phyloP scores from a whole-genome alignment of 2,329 filamentous ascomycete genomes.

The Aurifilum marmelostoma region DNA sequence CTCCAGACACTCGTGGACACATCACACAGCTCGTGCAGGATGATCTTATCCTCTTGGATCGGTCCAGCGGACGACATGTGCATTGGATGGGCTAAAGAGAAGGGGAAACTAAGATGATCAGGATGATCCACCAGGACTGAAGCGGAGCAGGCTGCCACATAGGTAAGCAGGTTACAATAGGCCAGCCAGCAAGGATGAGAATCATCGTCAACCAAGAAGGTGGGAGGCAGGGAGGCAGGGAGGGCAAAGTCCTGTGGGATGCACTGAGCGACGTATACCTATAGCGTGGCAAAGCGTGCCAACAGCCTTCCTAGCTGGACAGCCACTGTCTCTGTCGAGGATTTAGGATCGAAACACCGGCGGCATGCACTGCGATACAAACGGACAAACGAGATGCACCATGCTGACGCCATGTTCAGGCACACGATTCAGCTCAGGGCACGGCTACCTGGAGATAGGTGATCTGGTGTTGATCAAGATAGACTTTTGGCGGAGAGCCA shows the following conservation, averaged over 20 bases:
- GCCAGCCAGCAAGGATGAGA: background rate
- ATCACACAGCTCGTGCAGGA: constrained; percentile 9
- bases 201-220: background rate
- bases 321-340: background rate
- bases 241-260: background rate
- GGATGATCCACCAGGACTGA: background rate
- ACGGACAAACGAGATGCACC: background rate
- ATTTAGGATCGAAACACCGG: background rate
- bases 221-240: background rate
- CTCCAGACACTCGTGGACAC: background rate
- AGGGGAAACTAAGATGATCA: background rate
- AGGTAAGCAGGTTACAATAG: background rate
- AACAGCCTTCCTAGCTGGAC: background rate
- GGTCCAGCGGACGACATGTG: background rate
- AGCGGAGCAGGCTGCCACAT: background rate
- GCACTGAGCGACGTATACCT: background rate
- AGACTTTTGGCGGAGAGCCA: background rate
- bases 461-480: background rate
- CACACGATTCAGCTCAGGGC: background rate
- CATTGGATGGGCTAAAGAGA: background rate
- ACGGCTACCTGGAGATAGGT: constrained; percentile 4
- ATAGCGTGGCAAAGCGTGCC: background rate
- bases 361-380: background rate
- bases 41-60: background rate
- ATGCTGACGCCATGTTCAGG: constrained; percentile 2